Conservation (phyloP, 1,139 yeast genomes). For the Yamadazyma spencermartinsiae region DNA sequence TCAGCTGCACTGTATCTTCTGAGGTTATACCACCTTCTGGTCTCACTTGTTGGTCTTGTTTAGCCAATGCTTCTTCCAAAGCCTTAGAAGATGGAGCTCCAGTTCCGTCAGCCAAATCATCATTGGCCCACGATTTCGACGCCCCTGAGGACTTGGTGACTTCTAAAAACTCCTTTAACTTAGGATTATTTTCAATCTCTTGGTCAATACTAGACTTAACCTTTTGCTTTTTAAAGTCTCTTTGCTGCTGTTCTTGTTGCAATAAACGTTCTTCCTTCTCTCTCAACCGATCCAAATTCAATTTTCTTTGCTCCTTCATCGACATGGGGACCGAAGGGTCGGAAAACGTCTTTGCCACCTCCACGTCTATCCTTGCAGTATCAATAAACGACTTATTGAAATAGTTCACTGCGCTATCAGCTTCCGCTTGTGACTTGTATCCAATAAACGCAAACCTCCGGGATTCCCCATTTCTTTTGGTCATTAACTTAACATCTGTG, state of each 20-base stretch:
- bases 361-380: constrained; percentile 77
- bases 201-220: constrained; percentile 45
- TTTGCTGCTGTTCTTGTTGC: constrained; percentile 47
- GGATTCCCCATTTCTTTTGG: constrained; percentile 78
- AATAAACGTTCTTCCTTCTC: constrained; percentile 55
- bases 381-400: constrained; percentile 81
- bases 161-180: constrained; percentile 76
- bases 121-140: constrained; percentile 75
- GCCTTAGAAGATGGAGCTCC: constrained; percentile 52
- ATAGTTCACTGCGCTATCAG: constrained; percentile 72
- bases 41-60: constrained; percentile 19
- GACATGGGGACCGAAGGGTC: constrained; percentile 81
- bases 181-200: constrained; percentile 63
- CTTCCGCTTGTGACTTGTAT: constrained; percentile 68
- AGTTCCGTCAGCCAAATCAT: constrained; percentile 53
- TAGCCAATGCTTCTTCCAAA: constrained; percentile 40
- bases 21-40: constrained; percentile 5
- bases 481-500: constrained; percentile 86
- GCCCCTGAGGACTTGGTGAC: constrained; percentile 76
- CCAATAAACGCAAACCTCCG: constrained; percentile 95
- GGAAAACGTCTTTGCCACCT: constrained; percentile 79
- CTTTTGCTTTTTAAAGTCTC: constrained; percentile 26
- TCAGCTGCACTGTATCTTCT: no score
- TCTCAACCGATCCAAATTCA: constrained; percentile 52
- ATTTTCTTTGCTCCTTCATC: constrained; percentile 61